Percentiles rank a stretch among this genome's conserved stretches.
These are phyloP conservation scores for Diospyros lotus DNA, from an alignment of 148 eudicot genomes.

Conservation along the genomic window DNA sequence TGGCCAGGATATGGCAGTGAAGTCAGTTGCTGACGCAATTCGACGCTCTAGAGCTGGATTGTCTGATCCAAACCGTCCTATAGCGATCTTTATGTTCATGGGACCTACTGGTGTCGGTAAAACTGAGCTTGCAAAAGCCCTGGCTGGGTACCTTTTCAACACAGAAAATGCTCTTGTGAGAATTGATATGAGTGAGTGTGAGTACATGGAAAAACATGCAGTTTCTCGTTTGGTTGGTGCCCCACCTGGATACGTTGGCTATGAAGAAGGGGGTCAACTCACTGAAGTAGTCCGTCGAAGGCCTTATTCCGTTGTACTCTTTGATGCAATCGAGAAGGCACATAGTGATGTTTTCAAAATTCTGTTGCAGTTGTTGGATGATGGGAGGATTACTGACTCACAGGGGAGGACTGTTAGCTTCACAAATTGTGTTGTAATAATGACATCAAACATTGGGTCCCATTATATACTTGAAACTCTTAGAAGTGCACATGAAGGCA, in stretches of 20 bases:
- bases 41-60: conserved; percentile 94
- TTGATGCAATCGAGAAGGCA: too few relatives aligned
- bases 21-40: conserved; percentile 86
- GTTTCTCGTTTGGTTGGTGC: conserved; percentile 73
- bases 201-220: conserved; percentile 86
- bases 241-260: conserved; percentile 94
- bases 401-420: conserved; percentile 94
- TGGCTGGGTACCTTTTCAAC: conserved; percentile 67
- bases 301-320: conserved; percentile 69
- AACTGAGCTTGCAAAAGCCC: conserved; percentile 83
- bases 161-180: conserved; percentile 85
- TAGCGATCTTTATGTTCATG: conserved; percentile 96
- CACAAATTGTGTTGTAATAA: conserved; percentile 81
- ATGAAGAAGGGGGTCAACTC: conserved; percentile 82
- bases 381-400: conserved; percentile 71
- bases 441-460: conserved; percentile 96
- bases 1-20: conserved; percentile 88
- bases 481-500: conserved; percentile 48
- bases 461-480: conserved; percentile 70
- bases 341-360: too few relatives aligned
- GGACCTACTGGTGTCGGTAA: conserved; percentile 92
- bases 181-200: conserved; percentile 95
- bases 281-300: conserved; percentile 80
- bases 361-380: too few relatives aligned
- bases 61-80: conserved; percentile 90